A percentile compares a stretch with the other conserved stretches of the same genome.
These are phyloP conservation scores for Fusarium euwallaceae DNA, from an alignment of 2,329 filamentous ascomycete species.

Conservation along the genomic window DNA sequence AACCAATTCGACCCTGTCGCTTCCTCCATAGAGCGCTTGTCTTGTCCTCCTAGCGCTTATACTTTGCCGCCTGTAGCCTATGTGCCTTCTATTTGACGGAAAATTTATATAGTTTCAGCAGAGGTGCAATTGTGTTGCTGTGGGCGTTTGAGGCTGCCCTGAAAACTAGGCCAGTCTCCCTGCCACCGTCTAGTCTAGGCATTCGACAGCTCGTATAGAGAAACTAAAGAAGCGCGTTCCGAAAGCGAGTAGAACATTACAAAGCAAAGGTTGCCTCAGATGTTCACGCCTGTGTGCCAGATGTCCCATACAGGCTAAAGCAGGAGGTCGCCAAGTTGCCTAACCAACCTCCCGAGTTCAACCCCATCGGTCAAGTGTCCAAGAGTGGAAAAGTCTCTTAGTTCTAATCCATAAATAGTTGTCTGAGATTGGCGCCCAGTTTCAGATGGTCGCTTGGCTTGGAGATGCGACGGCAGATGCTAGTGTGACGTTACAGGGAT, in stretches of 20 bases:
- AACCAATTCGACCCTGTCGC: background rate
- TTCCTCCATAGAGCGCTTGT: background rate
- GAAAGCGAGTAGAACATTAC: background rate
- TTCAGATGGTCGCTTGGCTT: conserved; percentile 27
- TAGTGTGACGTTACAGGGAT: conserved; percentile 16
- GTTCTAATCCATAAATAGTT: background rate
- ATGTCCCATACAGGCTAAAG: background rate
- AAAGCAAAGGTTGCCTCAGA: background rate
- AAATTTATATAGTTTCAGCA: background rate
- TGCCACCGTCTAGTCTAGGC: background rate
- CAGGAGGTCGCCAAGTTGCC: background rate
- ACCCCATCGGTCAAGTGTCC: background rate
- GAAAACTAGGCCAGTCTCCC: background rate
- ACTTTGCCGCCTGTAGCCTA: background rate
- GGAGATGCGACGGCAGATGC: conserved; percentile 12
- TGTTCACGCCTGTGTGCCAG: background rate
- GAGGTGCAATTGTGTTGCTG: background rate
- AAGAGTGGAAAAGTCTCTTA: background rate
- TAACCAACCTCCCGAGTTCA: background rate
- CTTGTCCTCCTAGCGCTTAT: background rate
- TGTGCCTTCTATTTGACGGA: background rate
- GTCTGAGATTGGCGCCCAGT: conserved; percentile 21
- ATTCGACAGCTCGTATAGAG: background rate
- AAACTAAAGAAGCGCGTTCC: background rate
- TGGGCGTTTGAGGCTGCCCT: background rate